Evolutionary conservation across 176 grass and related monocot species (phyloP), one percentile per base, ranked within the genome.

Genomic region (Zoysia pacifica): DNA sequence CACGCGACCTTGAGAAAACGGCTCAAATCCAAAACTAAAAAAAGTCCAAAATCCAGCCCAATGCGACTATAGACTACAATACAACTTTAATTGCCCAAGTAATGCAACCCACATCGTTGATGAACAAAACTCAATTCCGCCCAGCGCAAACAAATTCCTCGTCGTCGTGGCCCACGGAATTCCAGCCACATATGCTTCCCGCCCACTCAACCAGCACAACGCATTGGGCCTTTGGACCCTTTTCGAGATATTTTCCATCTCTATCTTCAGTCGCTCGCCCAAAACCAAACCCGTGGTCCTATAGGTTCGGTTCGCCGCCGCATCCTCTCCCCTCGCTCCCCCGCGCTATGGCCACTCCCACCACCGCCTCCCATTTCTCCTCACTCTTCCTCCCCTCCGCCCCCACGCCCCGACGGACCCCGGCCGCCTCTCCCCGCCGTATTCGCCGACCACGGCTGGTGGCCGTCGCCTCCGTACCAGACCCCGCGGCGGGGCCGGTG

Each of bases 401-500:
- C 8, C 28, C 73, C 65, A 35, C 65, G 10, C 65, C 9, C 74
- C 81, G 11, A 39, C 1, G 67, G 45, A 12, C 45, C 79, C 41
- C 2, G 50, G 3, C 71, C 71, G 6, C 39, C 44, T 7, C 60
- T 12, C 69, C 65, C 69, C 80, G 41, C 37, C 68, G 76, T 13
- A 5, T 16, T 43, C 70, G 54, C 67, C 51, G 40, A 37, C 20
- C 35, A 47, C 79, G 79, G 36, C 20, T 60, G n/a, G 42, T 20
- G 13, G 55, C 83, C 20, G 53, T 81, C 36, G 83, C 95, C 70
- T 94, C 87, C 53, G 71, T 91, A 39, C 86, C 92, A 6, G 90
- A 89, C 75, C 83, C 81, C 20, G 86, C 83, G 62, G 75, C 43
- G 44, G 39, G 78, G 42, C 89, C 85, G 56, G 83, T 70, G 65